Evolutionary conservation across 192 early-diverging fungal genomes (phyloP).

Genomic region (Funneliformis mosseae): DNA sequence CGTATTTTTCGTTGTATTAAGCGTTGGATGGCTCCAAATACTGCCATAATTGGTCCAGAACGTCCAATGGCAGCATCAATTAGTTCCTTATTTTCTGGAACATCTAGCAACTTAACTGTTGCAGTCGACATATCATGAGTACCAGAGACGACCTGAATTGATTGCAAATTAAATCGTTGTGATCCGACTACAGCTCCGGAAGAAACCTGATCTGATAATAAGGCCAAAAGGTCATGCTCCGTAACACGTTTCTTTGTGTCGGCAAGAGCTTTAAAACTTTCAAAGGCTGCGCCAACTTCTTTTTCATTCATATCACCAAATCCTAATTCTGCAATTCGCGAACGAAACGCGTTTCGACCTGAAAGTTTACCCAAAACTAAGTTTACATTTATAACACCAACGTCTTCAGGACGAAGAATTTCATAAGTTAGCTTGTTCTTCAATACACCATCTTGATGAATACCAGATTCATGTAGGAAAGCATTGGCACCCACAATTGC

Average conservation of each 20-base stretch:
- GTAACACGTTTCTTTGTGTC: conserved; percentile 89
- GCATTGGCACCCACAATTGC: conserved; percentile 98
- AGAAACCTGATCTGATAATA: conserved; percentile 76
- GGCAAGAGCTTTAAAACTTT: conserved; percentile 88
- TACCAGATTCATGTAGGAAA: conserved; percentile 96
- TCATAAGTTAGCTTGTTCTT: conserved; percentile 97
- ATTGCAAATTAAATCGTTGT: conserved; percentile 64
- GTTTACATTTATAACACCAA: conserved; percentile 84
- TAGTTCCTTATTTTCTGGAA: conserved; percentile 43
- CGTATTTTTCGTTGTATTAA: conserved; percentile 71
- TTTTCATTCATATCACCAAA: conserved; percentile 60
- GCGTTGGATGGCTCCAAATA: conserved; percentile 89
- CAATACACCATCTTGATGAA: conserved; percentile 97
- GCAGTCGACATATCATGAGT: conserved; percentile 76
- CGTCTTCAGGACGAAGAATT: conserved; percentile 91
- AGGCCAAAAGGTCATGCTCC: conserved; percentile 87
- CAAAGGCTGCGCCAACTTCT: conserved; percentile 81
- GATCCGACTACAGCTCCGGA: conserved; percentile 30
- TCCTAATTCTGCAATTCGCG: conserved; percentile 78
- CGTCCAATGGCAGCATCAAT: conserved; percentile 79
- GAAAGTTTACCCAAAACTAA: conserved; percentile 96
- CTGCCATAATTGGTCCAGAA: conserved; percentile 87
- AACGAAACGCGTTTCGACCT: conserved; percentile 90
- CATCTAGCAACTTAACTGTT: conserved; percentile 76
- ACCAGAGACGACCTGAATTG: conserved; percentile 81